Evolutionary conservation across 2,329 filamentous ascomycete genomes (phyloP), one percentile per base, ranked within the genome.

Genomic region (Thielaviopsis ethacetica): DNA sequence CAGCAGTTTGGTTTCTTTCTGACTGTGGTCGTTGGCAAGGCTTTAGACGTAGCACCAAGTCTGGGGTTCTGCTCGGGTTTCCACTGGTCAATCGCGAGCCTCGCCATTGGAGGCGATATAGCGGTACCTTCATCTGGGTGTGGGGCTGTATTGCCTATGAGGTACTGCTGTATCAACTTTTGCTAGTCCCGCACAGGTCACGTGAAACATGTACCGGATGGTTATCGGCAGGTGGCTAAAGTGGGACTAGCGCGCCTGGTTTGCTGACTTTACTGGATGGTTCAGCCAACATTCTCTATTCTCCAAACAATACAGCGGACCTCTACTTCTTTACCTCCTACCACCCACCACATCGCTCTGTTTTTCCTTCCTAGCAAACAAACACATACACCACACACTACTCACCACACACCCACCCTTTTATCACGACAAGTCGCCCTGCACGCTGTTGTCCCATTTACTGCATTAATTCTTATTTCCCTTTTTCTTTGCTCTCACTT

Each of bases 381-480:
- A 26, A 15, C 44, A 30, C 44, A 24, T 27, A 47, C 55, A 57
- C 22, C 38, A 56, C n/a, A 47, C n/a, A 19, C 22, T 21, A 56
- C n/a, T n/a, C n/a, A 19, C 10, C 19, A 44, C 38, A 27, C 21
- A 27, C 21, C 17, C 47, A 19, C 21, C 58, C 54, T 52, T 41
- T 30, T 57, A 49, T 54, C 41, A 41, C 15, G 49, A 26, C 21
- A 52, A 56, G 58, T 56, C 57, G 26, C 44, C 24, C 22, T 49
- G 44, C 17, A 49, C 44, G 21, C 54, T 57, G 62, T 63, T 52
- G 60, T 63, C 61, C 63, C 59, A 62, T 63, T 60, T 59, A 59
- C 57, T 63, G 56, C 60, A 64, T 21, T 49, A 49, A 12, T 63
- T 61, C 56, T 58, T 57, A 56, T 57, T 59, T 58, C 57, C 60